Evolutionary conservation across 257 asterid genomes (phyloP).

Genomic region (Solanum pinnatisectum): DNA sequence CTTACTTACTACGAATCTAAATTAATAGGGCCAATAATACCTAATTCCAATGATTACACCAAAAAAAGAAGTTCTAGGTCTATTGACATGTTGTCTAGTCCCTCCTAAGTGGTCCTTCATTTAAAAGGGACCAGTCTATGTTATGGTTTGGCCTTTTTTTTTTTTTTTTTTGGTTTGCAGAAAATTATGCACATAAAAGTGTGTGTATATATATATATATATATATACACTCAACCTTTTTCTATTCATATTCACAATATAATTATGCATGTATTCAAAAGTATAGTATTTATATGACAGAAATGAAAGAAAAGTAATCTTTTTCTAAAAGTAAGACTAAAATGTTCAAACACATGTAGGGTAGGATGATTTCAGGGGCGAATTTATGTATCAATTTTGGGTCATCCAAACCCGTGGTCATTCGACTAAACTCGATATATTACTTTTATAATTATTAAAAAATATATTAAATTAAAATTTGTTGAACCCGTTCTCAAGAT

Average conservation of each 20-base stretch:
- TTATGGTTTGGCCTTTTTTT: not conserved
- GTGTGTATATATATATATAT: not conserved
- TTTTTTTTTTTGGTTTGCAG: not conserved
- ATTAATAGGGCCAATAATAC: not conserved
- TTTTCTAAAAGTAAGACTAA: not conserved
- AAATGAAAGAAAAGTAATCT: not conserved
- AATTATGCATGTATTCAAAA: not conserved
- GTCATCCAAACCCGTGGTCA: too few relatives aligned
- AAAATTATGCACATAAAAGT: not conserved
- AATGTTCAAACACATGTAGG: not conserved
- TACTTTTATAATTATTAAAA: too few relatives aligned
- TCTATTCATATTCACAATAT: too few relatives aligned
- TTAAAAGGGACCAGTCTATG: not conserved
- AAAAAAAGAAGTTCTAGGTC: not conserved
- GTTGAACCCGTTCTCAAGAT: too few relatives aligned
- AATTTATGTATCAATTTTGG: too few relatives aligned
- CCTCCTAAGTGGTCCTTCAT: not conserved
- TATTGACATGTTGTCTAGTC: not conserved
- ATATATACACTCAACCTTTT: not conserved
- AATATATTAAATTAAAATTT: too few relatives aligned
- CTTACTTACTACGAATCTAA: not conserved
- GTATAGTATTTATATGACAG: not conserved
- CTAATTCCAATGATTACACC: not conserved
- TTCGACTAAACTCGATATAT: too few relatives aligned
- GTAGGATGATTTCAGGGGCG: too few relatives aligned